Conservation (phyloP, 192 early-diverging fungal genomes). For the Gryganskiella cystojenkinii region DNA sequence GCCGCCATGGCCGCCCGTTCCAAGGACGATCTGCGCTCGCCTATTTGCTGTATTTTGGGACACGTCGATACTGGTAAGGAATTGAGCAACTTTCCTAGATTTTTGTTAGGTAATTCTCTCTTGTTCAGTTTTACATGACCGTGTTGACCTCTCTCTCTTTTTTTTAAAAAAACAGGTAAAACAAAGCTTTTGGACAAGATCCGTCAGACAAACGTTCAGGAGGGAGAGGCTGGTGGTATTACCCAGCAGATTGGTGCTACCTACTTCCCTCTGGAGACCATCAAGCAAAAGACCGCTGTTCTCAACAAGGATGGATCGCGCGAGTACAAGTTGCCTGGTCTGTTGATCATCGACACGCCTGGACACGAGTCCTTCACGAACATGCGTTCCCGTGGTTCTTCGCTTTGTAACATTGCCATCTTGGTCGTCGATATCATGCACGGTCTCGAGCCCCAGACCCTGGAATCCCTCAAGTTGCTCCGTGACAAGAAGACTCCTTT, state of each 20-base stretch:
- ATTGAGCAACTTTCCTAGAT: too few relatives aligned
- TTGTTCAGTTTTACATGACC: too few relatives aligned
- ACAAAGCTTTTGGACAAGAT: slow-evolving; percentile 99
- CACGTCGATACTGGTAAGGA: slow-evolving; percentile 93
- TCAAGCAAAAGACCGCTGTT: slow-evolving; percentile 89
- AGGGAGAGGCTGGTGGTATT: slow-evolving; percentile 99
- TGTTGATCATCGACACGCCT: slow-evolving; percentile 97
- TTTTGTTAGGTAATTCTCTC: too few relatives aligned
- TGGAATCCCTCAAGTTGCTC: slow-evolving; percentile 93
- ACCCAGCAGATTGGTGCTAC: slow-evolving; percentile 99
- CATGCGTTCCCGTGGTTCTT: slow-evolving; percentile 93
- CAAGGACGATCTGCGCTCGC: slow-evolving; percentile 92
- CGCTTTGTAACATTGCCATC: slow-evolving; percentile 99
- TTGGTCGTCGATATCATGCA: slow-evolving; percentile 99
- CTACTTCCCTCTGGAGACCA: slow-evolving; percentile 97
- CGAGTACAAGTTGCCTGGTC: slow-evolving; percentile 88
- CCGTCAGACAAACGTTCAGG: slow-evolving; percentile 99
- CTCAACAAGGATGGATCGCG: slow-evolving; percentile 67
- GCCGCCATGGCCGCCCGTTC: slow-evolving; percentile 86
- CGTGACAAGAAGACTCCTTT: slow-evolving; percentile 96
- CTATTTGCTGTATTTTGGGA: slow-evolving; percentile 98
- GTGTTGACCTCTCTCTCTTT: too few relatives aligned
- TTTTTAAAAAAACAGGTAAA: too few relatives aligned
- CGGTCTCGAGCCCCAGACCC: slow-evolving; percentile 97
- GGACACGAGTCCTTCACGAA: slow-evolving; percentile 99